Evolutionary conservation across 2,329 filamentous ascomycete species (phyloP).

Genomic region (Phialophora expanda): DNA sequence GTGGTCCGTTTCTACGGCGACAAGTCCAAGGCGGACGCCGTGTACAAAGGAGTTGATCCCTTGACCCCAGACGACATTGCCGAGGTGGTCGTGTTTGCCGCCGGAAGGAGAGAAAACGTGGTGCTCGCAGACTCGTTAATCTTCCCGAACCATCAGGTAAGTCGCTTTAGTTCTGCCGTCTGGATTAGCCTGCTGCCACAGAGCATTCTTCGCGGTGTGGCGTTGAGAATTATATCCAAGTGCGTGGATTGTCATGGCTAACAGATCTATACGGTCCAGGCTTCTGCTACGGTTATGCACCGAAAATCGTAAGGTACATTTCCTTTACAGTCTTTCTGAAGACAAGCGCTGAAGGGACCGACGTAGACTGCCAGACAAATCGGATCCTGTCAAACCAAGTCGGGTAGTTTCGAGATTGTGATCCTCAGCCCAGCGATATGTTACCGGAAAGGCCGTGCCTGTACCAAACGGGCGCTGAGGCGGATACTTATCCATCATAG

Average conservation of each 20-base stretch:
- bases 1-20: conserved; percentile 88
- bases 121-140: conserved; percentile 86
- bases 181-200: background rate
- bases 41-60: conserved; percentile 75
- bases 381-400: background rate
- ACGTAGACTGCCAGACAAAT: background rate
- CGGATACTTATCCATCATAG: background rate
- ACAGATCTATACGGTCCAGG: conserved; percentile 38
- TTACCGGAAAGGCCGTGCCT: background rate
- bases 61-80: conserved; percentile 90
- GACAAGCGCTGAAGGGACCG: background rate
- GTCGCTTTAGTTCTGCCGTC: background rate
- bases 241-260: background rate
- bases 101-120: conserved; percentile 84
- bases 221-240: background rate
- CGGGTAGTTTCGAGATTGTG: background rate
- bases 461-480: background rate
- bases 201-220: background rate
- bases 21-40: conserved; percentile 84
- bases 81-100: conserved; percentile 85
- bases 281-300: conserved; percentile 36
- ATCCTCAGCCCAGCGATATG: background rate
- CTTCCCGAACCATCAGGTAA: conserved; percentile 80
- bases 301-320: conserved; percentile 29
- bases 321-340: background rate